Base-by-base conservation (phyloP, 768 basidiomycete species). In the Kockovaella imperatae region DNA sequence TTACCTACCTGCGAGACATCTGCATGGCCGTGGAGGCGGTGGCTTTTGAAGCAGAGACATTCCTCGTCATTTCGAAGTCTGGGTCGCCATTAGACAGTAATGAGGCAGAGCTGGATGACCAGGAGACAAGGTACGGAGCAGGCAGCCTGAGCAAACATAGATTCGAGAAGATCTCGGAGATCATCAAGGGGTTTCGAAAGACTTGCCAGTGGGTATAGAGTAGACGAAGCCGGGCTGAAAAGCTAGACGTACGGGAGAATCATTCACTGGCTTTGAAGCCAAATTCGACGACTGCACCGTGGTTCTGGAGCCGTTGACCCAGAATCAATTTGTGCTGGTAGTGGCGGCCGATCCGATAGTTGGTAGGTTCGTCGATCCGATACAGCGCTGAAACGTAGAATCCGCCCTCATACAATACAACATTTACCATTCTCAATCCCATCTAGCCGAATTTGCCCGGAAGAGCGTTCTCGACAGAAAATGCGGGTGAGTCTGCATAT, bases 11-110 rank as follows among this genome's bases (percentile, higher is more conserved):
- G 51, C 86, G 90, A 13, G 77, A 81, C 39, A 82, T 88, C 1
- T 90, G 89, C 67, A 83, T 79, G 54, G 90, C 91, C 5, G 86
- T 85, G 0, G 95, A 99, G 71, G 87, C 89, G 49, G 83, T 97
- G 60, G 80, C 96, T 32, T 97, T 99, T 61, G 95, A 99, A 68
- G 84, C 87, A 43, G 91, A 90, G 7, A 97, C 95, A 26, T 97
- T 97, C 75, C 84, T 99, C 45, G 91, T 99, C 58, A 90, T 99
- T 54, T 89, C 93, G 4, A 71, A 71, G 48, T 68, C 66, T 8
- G 69, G 69, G 8, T 66, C 65, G 11, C 64, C 64, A 17, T 42
- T 69, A 14, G 68, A 68, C 47, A 54, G 51, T 21, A 62, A 67
- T 52, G 47, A 53, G 7, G 47, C 61, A 0, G 66, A 66, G 11